Conservation (phyloP, 179 eudicot genomes). For the Corrigiola litoralis region DNA sequence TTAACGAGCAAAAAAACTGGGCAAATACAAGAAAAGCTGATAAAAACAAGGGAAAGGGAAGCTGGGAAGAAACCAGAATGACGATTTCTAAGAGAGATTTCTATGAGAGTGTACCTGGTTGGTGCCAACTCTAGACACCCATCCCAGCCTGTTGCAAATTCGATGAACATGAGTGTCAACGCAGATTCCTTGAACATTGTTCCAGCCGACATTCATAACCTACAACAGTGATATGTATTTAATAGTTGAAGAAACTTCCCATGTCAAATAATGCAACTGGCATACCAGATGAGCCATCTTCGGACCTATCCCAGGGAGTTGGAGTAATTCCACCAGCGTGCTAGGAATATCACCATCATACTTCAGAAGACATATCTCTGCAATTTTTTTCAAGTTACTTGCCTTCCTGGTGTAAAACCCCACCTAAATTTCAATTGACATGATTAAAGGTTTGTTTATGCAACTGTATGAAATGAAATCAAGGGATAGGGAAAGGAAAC, state of each 20-base stretch:
- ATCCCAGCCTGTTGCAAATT: conserved; percentile 85
- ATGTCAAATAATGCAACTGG: not conserved
- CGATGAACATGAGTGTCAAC: conserved; percentile 99
- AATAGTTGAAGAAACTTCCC: conserved; percentile 7
- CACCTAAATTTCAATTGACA: conserved; percentile 40
- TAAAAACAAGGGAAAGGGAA: not conserved
- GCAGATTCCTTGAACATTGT: conserved; percentile 93
- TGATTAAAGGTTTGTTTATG: not conserved
- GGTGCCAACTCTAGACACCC: conserved; percentile 73
- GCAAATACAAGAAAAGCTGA: not conserved
- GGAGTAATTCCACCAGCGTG: conserved; percentile 64
- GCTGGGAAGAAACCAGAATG: not conserved
- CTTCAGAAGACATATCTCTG: conserved; percentile 64
- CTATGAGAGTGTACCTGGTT: conserved; percentile 45
- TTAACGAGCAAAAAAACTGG: no score
- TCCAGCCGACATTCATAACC: conserved; percentile 91
- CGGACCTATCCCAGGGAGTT: conserved; percentile 96
- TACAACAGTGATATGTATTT: conserved; percentile 20
- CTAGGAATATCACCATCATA: conserved; percentile 91
- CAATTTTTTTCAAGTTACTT: conserved; percentile 73
- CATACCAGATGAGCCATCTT: conserved; percentile 96
- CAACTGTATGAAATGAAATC: not conserved
- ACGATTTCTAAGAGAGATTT: no score
- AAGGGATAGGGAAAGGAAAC: not conserved
- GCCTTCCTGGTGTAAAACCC: conserved; percentile 94